Percentiles rank a stretch among this genome's conserved stretches.
Evolutionary conservation across 345 rosid species (phyloP).

Genomic region (Bretschneidera sinensis): DNA sequence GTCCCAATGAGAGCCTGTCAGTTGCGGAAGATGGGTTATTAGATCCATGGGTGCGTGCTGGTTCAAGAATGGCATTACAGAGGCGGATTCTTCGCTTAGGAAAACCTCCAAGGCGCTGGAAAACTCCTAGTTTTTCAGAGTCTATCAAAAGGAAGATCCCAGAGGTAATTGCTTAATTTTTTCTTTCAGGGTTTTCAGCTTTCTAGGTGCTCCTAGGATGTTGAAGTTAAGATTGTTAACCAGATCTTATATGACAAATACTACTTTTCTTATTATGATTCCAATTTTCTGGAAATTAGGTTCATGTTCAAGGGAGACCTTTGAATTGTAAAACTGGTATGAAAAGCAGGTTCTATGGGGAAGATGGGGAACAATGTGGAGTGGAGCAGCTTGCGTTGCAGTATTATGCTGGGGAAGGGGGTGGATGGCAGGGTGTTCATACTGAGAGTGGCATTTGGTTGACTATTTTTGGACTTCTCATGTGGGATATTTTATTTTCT

Average conservation of each 20-base stretch:
- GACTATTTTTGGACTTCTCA: constrained; percentile 79
- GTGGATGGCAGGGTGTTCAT: constrained; percentile 84
- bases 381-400: constrained; percentile 94
- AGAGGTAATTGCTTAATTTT: constrained; percentile 41
- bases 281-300: constrained; percentile 35
- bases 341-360: constrained; percentile 83
- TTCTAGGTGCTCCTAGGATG: constrained; percentile 12
- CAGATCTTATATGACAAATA: not conserved
- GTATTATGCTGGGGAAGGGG: constrained; percentile 78
- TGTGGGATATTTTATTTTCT: constrained; percentile 85
- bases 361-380: constrained; percentile 87
- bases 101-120: constrained; percentile 99
- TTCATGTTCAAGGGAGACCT: constrained; percentile 78
- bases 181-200: constrained; percentile 6
- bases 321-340: constrained; percentile 69
- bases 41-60: constrained; percentile 95
- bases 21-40: constrained; percentile 73
- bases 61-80: constrained; percentile 78
- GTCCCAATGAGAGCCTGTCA: constrained; percentile 64
- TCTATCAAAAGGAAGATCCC: constrained; percentile 52
- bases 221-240: not conserved
- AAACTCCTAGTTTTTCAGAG: constrained; percentile 57
- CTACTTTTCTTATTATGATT: not conserved
- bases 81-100: constrained; percentile 75
- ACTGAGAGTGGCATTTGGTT: constrained; percentile 92